Conservation (phyloP, 139 green algal genomes). For the Gonium pectorale region DNA sequence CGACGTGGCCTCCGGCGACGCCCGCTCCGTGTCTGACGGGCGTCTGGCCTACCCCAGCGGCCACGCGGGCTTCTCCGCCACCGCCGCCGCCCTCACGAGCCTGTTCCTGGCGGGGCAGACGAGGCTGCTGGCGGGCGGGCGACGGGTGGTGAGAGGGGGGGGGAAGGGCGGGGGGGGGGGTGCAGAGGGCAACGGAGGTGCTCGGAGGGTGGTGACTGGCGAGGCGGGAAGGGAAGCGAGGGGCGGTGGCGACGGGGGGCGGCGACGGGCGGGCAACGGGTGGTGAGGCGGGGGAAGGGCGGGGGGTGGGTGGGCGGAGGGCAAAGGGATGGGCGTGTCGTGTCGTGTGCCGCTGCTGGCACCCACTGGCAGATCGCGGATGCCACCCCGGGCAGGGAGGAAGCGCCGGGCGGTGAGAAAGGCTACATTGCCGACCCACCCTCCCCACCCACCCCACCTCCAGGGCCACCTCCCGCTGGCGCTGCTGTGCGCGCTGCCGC, state of each 20-base stretch:
- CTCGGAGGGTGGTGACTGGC: background rate
- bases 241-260: background rate
- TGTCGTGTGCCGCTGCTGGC: background rate
- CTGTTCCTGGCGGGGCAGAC: background rate
- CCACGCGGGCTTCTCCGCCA: constrained; percentile 21
- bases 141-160: background rate
- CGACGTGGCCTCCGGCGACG: background rate
- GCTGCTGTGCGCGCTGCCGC: constrained; percentile 7
- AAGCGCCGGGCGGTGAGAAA: too few species aligned
- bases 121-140: background rate
- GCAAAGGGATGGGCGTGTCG: background rate
- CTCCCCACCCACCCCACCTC: background rate
- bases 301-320: background rate
- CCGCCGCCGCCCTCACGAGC: background rate
- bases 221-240: background rate
- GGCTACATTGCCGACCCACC: background rate
- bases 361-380: too few species aligned
- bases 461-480: constrained; percentile 10
- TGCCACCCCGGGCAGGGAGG: too few species aligned
- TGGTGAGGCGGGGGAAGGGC: too few species aligned
- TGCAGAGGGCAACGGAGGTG: background rate
- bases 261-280: too few species aligned
- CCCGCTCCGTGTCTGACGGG: background rate
- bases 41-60: constrained; percentile 20
- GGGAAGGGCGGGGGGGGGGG: background rate